Evolutionary conservation across 2,329 filamentous ascomycete genomes (phyloP).

Genomic region (Hymenoscyphus albidus): DNA sequence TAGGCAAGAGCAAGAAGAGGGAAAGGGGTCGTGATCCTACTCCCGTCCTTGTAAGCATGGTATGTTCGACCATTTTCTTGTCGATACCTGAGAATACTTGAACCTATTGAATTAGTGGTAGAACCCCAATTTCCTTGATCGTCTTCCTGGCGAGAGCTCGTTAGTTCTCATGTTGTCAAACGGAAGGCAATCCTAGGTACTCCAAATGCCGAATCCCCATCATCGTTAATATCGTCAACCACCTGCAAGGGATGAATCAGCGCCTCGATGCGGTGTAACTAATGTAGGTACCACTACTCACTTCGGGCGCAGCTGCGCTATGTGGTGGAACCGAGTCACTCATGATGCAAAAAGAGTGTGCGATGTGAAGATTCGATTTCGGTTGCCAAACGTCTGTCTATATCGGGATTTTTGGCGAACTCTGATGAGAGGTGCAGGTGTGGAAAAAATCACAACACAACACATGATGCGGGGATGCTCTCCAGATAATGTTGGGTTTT

Average conservation of each 20-base stretch:
- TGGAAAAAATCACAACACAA: no score
- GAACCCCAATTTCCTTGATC: neutral
- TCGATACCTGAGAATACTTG: constrained; percentile 38
- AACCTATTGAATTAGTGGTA: constrained; percentile 23
- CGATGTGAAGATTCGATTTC: no score
- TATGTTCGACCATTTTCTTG: constrained; percentile 33
- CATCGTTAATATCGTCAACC: neutral
- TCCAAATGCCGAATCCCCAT: neutral
- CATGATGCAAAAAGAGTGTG: no score
- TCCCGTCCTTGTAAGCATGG: constrained; percentile 33
- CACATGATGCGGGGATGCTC: no score
- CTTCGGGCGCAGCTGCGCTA: neutral
- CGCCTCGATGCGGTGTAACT: neutral
- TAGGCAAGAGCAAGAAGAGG: neutral
- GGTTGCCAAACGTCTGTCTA: no score
- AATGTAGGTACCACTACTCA: neutral
- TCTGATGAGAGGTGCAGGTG: no score
- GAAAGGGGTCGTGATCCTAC: neutral
- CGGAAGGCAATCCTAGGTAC: neutral
- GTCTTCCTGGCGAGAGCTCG: neutral
- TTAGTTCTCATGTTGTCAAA: neutral
- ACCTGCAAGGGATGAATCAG: neutral
- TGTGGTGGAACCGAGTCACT: neutral
- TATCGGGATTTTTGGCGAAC: no score
- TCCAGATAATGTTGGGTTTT: no score